phyloP scores from a whole-genome alignment of 306 rosid species.

The Malus fusca region DNA sequence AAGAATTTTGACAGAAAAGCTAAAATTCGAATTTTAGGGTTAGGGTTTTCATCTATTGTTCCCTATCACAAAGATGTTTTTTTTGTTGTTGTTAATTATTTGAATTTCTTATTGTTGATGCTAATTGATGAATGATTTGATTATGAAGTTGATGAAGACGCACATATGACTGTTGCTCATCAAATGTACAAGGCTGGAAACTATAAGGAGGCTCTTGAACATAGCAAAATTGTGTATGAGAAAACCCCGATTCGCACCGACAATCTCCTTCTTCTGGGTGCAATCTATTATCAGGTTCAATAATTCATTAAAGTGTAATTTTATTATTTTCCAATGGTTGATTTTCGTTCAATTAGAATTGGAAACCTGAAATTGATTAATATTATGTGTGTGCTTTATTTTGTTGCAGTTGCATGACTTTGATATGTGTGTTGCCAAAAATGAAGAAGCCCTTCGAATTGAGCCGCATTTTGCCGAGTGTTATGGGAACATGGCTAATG shows the following conservation, averaged over 20 bases:
- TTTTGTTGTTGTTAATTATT: not conserved
- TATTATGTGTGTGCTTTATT: not conserved
- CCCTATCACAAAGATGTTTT: too few relatives aligned
- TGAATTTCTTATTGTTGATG: not conserved
- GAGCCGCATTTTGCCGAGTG: constrained; percentile 94
- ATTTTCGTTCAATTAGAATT: not conserved
- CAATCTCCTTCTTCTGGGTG: constrained; percentile 89
- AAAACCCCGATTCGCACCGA: constrained; percentile 82
- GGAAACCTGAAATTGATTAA: not conserved
- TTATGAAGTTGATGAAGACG: constrained; percentile 80
- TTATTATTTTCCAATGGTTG: not conserved
- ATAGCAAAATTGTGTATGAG: constrained; percentile 71
- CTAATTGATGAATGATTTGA: not conserved
- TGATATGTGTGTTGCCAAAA: constrained; percentile 89
- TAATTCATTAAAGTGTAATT: not conserved
- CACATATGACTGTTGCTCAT: constrained; percentile 72
- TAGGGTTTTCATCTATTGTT: not conserved
- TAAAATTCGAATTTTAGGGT: not conserved
- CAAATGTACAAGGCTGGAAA: constrained; percentile 85
- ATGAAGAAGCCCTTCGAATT: constrained; percentile 87
- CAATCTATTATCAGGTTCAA: constrained; percentile 84
- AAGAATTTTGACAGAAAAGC: not conserved
- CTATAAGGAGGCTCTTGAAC: constrained; percentile 86
- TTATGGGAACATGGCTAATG: constrained; percentile 99
- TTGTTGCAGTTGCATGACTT: constrained; percentile 73